phyloP scores from a whole-genome alignment of 2,329 filamentous ascomycete species.

The Cryphonectria japonica region DNA sequence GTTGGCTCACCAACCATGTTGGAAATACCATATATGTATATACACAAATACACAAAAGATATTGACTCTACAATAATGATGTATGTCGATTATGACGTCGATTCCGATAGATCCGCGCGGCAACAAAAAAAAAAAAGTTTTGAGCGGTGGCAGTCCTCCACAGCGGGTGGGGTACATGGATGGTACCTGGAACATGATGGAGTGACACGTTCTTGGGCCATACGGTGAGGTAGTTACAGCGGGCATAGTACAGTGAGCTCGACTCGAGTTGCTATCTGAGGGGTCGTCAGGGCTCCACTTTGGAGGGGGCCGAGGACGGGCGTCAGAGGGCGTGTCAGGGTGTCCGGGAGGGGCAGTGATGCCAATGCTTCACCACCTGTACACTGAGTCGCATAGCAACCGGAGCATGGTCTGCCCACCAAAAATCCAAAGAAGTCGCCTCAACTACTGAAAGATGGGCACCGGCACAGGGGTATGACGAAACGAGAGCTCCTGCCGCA shows the following conservation, averaged over 20 bases:
- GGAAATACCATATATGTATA: not conserved
- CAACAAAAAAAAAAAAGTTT: slow-evolving; percentile 1
- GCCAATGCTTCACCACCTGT: not conserved
- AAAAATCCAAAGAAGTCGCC: not conserved
- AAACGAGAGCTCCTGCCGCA: not conserved
- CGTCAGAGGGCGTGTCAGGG: not conserved
- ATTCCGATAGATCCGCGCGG: not conserved
- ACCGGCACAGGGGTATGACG: not conserved
- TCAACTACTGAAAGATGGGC: not conserved
- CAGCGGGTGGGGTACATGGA: not conserved
- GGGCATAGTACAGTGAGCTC: not conserved
- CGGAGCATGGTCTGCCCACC: not conserved
- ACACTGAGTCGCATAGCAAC: slow-evolving; percentile 4
- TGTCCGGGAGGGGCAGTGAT: not conserved
- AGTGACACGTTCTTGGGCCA: not conserved
- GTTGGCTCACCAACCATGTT: not conserved
- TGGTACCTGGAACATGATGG: not conserved
- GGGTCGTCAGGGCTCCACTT: not conserved
- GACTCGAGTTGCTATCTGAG: not conserved
- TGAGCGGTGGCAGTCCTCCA: slow-evolving; percentile 1
- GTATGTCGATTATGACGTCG: slow-evolving; percentile 3
- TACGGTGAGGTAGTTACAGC: not conserved
- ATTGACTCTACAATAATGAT: not conserved
- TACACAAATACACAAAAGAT: not conserved
- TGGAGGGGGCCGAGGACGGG: not conserved